phyloP scores from a whole-genome alignment of 2,329 filamentous ascomycete species.

The Rosellinia necatrix region DNA sequence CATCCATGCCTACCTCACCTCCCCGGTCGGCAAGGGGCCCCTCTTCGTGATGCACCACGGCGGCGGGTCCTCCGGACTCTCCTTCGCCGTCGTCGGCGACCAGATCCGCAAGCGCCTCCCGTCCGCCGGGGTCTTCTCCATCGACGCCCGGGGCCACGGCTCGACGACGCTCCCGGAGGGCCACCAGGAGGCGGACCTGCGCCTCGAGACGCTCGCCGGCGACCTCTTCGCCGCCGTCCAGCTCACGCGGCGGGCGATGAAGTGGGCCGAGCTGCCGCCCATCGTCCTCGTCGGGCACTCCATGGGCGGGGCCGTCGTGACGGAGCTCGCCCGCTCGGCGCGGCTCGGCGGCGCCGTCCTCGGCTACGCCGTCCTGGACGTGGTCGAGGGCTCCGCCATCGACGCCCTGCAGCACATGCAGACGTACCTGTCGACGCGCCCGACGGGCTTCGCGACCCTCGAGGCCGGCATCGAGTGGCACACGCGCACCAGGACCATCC shows the following conservation, averaged over 20 bases:
- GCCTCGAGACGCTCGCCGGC: constrained; percentile 70
- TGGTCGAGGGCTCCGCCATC: constrained; percentile 94
- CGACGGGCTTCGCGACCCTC: constrained; percentile 75
- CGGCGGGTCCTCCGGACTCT: constrained; percentile 88
- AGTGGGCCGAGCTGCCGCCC: constrained; percentile 74
- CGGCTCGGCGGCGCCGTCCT: constrained; percentile 70
- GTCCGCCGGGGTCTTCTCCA: constrained; percentile 78
- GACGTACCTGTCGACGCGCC: constrained; percentile 82
- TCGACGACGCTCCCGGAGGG: constrained; percentile 59
- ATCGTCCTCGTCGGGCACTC: constrained; percentile 89
- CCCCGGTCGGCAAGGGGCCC: constrained; percentile 74
- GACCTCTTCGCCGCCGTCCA: constrained; percentile 75
- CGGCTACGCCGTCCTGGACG: constrained; percentile 88
- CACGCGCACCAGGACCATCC: constrained; percentile 81
- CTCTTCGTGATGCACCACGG: constrained; percentile 95
- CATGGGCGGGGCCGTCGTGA: constrained; percentile 88
- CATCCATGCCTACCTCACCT: constrained; percentile 87
- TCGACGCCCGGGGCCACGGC: constrained; percentile 89
- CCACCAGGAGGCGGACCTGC: constrained; percentile 62
- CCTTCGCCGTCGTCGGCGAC: constrained; percentile 80
- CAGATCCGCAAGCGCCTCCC: constrained; percentile 80
- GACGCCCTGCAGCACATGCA: constrained; percentile 95
- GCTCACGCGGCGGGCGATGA: constrained; percentile 69
- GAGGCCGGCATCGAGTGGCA: constrained; percentile 92
- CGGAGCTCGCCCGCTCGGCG: constrained; percentile 74